These are phyloP conservation scores for Barnettozyma vustinii DNA, from an alignment of 805 yeast species.

Conservation along the genomic window DNA sequence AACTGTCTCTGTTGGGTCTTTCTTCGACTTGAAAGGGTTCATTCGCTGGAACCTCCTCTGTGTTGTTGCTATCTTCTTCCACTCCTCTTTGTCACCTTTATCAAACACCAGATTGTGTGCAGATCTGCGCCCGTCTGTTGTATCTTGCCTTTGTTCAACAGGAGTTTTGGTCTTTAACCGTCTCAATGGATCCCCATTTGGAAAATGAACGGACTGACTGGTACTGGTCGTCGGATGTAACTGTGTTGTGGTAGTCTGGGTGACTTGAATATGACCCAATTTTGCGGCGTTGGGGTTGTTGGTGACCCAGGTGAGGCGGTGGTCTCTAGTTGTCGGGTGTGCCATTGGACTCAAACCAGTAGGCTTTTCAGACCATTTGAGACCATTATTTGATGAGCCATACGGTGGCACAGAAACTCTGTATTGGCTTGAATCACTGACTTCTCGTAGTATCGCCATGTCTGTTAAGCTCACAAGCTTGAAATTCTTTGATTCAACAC, in stretches of 20 bases:
- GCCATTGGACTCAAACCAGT: neutral
- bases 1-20: neutral
- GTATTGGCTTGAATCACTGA: neutral
- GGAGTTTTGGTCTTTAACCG: neutral
- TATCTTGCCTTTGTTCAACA: neutral
- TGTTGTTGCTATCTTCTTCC: neutral
- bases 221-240: too few species aligned
- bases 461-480: neutral
- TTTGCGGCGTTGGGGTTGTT: neutral
- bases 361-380: neutral
- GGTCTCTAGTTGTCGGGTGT: neutral
- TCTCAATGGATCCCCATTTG: neutral
- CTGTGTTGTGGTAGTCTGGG: neutral
- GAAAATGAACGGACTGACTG: neutral
- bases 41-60: neutral
- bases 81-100: neutral
- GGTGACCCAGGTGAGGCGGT: neutral
- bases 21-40: neutral
- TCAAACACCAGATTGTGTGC: neutral
- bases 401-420: too few species aligned
- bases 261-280: neutral
- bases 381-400: neutral
- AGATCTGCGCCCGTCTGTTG: neutral
- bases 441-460: neutral
- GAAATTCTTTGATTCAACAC: too few species aligned